Evolutionary conservation across 768 basidiomycete species (phyloP).

Genomic region (Amanita subjunquillea): DNA sequence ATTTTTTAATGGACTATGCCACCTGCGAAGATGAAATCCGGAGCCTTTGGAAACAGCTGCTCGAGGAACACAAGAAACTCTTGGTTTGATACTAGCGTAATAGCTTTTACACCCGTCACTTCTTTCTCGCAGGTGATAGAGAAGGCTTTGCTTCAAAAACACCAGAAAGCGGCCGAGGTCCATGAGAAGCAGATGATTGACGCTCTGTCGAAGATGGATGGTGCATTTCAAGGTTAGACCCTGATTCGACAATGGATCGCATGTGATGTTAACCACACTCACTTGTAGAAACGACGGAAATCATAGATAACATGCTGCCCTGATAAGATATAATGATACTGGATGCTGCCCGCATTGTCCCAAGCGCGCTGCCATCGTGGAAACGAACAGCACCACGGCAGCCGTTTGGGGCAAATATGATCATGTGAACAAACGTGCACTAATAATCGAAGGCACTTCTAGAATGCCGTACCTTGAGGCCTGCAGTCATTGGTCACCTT

Average conservation of each 20-base stretch:
- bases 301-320: not conserved
- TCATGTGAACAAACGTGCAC: no score
- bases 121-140: not conserved
- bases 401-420: no score
- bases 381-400: no score
- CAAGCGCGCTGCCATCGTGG: no score
- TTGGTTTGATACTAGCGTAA: conserved; percentile 3
- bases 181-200: not conserved
- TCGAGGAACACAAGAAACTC: conserved; percentile 14
- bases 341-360: no score
- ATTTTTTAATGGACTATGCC: conserved; percentile 15
- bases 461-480: no score
- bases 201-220: not conserved
- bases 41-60: conserved; percentile 13
- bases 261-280: not conserved
- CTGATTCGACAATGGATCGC: not conserved
- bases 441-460: no score
- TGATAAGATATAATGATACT: no score
- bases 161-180: not conserved
- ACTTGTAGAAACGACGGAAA: not conserved
- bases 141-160: not conserved
- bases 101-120: not conserved
- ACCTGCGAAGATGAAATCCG: conserved; percentile 16
- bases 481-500: no score
- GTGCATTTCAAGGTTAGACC: not conserved